Conservation (phyloP, 2,329 filamentous ascomycete genomes). For the Fusarium algeriense region DNA sequence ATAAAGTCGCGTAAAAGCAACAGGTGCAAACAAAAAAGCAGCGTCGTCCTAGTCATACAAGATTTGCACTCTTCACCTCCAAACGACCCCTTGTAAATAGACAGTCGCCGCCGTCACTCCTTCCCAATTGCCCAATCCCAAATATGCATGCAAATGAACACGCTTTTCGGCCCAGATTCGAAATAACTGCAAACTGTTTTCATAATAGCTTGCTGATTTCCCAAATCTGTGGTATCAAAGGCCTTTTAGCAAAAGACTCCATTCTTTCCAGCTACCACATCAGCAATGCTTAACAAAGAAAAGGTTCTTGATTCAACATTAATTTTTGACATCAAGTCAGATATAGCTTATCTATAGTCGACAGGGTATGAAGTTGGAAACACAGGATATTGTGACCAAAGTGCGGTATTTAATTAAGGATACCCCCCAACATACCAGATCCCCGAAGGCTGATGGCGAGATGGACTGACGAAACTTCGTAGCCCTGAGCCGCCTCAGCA, state of each 20-base stretch:
- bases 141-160: slow-evolving; percentile 58
- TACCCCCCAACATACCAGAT: slow-evolving; percentile 75
- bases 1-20: slow-evolving; percentile 35
- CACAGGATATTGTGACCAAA: slow-evolving; percentile 35
- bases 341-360: slow-evolving; percentile 37
- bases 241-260: slow-evolving; percentile 48
- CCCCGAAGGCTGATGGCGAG: slow-evolving; percentile 64
- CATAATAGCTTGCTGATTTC: slow-evolving; percentile 49
- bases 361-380: slow-evolving; percentile 40
- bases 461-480: slow-evolving; percentile 61
- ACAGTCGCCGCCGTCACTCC: slow-evolving; percentile 45
- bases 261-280: slow-evolving; percentile 46
- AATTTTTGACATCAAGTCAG: slow-evolving; percentile 41
- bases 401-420: slow-evolving; percentile 62
- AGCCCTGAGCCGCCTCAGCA: slow-evolving; percentile 65
- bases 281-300: slow-evolving; percentile 46
- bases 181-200: slow-evolving; percentile 50
- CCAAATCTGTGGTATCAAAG: slow-evolving; percentile 49
- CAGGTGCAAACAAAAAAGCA: slow-evolving; percentile 39
- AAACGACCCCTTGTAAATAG: slow-evolving; percentile 38
- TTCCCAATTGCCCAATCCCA: slow-evolving; percentile 52
- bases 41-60: slow-evolving; percentile 52
- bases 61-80: slow-evolving; percentile 41
- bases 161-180: slow-evolving; percentile 56
- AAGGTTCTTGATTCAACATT: slow-evolving; percentile 46